These are phyloP conservation scores for Aureobasidium sp. DNA, from an alignment of 2,329 filamentous ascomycete genomes.

Conservation along the genomic window DNA sequence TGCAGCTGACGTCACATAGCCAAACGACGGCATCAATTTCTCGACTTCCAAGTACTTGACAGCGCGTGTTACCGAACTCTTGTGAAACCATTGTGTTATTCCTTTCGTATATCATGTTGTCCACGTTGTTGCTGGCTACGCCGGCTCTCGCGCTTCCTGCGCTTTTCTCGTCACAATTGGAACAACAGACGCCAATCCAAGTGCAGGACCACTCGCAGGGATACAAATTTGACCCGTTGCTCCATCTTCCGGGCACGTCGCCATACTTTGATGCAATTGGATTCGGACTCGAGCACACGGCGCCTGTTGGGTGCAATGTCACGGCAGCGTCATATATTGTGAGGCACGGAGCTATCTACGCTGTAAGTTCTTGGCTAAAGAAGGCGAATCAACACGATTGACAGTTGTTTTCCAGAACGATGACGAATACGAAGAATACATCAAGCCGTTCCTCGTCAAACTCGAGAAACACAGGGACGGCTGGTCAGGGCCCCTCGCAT, in stretches of 20 bases:
- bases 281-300: conserved; percentile 30
- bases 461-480: conserved; percentile 15
- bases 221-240: conserved; percentile 42
- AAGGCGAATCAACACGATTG: not conserved
- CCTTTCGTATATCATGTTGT: not conserved
- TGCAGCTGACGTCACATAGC: no score
- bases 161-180: not conserved
- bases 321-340: conserved; percentile 47
- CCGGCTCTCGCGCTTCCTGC: not conserved
- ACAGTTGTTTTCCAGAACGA: conserved; percentile 34
- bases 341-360: conserved; percentile 53
- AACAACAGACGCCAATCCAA: conserved; percentile 7
- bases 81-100: not conserved
- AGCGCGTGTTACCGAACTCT: not conserved
- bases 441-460: conserved; percentile 44
- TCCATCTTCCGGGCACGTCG: conserved; percentile 48
- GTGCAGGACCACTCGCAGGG: conserved; percentile 11
- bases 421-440: conserved; percentile 50
- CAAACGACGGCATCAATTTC: no score
- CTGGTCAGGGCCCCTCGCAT: conserved; percentile 12
- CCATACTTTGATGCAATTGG: conserved; percentile 47
- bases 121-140: not conserved
- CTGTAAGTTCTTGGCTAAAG: conserved; percentile 17
- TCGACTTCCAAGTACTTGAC: not conserved
- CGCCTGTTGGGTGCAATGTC: conserved; percentile 41